These are phyloP conservation scores for Corymbia citriodora DNA, from an alignment of 441 rosid genomes.

Conservation along the genomic window DNA sequence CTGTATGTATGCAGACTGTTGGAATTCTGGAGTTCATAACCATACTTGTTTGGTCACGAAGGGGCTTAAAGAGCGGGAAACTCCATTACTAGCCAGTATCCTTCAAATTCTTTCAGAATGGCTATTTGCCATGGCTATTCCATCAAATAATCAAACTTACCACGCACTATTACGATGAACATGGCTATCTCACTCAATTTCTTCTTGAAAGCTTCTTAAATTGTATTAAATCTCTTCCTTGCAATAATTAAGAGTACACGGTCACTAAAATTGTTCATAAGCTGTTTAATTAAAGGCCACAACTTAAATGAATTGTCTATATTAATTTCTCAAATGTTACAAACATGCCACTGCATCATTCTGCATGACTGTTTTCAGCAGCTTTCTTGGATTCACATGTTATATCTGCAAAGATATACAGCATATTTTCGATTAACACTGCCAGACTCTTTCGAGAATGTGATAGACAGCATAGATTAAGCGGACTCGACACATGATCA, in stretches of 20 bases:
- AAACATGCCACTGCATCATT: background rate
- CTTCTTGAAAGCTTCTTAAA: background rate
- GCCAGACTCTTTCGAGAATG: rapidly evolving
- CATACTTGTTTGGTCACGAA: background rate
- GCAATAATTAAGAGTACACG: background rate
- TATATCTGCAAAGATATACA: background rate
- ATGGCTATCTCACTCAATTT: background rate
- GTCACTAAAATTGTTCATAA: background rate
- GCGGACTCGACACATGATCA: background rate
- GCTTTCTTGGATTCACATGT: background rate
- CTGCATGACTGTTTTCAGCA: background rate
- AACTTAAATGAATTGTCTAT: background rate
- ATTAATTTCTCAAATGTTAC: background rate
- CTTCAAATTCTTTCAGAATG: background rate
- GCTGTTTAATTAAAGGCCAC: background rate
- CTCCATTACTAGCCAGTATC: background rate
- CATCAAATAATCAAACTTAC: background rate
- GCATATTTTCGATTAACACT: background rate
- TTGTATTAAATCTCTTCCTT: background rate
- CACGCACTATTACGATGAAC: background rate
- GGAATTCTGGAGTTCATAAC: background rate
- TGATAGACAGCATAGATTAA: background rate
- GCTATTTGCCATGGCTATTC: background rate
- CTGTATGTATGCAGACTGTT: background rate
- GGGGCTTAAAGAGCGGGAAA: background rate